Evolutionary conservation across 2,329 filamentous ascomycete genomes (phyloP).

Genomic region (Corynespora cassiicola): DNA sequence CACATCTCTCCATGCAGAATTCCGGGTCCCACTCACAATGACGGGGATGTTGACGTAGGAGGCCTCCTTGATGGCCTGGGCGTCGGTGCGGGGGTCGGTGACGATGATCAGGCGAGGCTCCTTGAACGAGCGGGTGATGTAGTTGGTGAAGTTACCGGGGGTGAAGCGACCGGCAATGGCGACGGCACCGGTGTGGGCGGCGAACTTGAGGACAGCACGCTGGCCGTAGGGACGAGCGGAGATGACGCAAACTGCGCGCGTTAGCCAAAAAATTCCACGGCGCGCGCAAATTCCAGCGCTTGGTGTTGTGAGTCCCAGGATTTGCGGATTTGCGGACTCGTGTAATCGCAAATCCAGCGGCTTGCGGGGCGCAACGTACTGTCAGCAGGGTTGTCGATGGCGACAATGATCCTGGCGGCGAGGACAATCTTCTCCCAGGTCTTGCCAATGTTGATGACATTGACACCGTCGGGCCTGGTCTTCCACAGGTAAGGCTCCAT

Average conservation of each 20-base stretch:
- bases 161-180: conserved; percentile 99
- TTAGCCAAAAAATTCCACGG: conserved; percentile 14
- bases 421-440: conserved; percentile 99
- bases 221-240: conserved; percentile 99
- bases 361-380: conserved; percentile 62
- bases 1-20: too few relatives aligned
- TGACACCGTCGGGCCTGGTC: conserved; percentile 97
- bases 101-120: conserved; percentile 99
- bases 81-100: conserved; percentile 98
- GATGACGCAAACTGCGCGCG: conserved; percentile 72
- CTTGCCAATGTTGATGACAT: conserved; percentile 99
- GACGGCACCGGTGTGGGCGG: conserved; percentile 94
- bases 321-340: background rate
- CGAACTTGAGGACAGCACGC: conserved; percentile 99
- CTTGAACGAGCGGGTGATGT: conserved; percentile 99
- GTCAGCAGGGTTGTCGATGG: conserved; percentile 99
- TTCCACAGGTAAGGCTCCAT: conserved; percentile 99
- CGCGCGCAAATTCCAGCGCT: background rate
- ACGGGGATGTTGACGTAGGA: conserved; percentile 99
- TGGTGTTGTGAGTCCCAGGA: conserved; percentile 1
- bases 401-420: conserved; percentile 97
- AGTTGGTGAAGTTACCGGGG: conserved; percentile 99
- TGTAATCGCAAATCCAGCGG: conserved; percentile 1
- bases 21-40: conserved; percentile 63
- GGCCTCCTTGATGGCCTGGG: conserved; percentile 99